Percentiles rank a stretch among this genome's conserved stretches.
phyloP scores from a whole-genome alignment of 139 green algal species.

The Closterium sp. region DNA sequence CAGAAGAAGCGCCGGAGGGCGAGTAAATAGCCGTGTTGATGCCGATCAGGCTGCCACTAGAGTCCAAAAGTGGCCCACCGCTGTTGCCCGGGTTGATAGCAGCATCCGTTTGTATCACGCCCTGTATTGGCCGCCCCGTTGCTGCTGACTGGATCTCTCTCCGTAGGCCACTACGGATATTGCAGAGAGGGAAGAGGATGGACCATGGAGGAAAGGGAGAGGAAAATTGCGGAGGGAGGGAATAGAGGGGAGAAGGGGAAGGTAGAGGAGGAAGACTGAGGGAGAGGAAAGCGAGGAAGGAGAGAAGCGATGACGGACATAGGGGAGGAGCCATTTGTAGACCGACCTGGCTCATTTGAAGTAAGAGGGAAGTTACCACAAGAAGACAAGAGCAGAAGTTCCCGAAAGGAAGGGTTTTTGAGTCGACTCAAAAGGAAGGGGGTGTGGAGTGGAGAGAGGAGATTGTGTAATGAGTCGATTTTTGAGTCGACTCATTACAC shows the following conservation, averaged over 20 bases:
- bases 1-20: slow-evolving; percentile 51
- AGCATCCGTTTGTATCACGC: slow-evolving; percentile 68
- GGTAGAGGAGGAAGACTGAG: background rate
- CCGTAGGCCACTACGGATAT: slow-evolving; percentile 39
- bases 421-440: too few species aligned
- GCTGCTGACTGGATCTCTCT: slow-evolving; percentile 62
- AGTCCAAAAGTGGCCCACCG: slow-evolving; percentile 59
- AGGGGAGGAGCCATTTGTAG: background rate
- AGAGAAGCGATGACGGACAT: background rate
- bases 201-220: background rate
- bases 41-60: slow-evolving; percentile 56
- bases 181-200: background rate
- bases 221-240: background rate
- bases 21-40: slow-evolving; percentile 69
- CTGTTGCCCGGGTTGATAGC: slow-evolving; percentile 66
- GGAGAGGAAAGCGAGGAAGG: background rate
- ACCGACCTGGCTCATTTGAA: too few species aligned
- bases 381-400: too few species aligned
- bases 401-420: too few species aligned
- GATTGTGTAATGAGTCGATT: too few species aligned
- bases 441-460: too few species aligned
- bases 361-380: too few species aligned
- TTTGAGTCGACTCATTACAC: background rate
- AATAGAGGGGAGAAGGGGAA: background rate
- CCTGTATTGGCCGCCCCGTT: slow-evolving; percentile 78